Evolutionary conservation across 495 filamentous ascomycete species (phyloP).

Genomic region (Neurospora sp.): DNA sequence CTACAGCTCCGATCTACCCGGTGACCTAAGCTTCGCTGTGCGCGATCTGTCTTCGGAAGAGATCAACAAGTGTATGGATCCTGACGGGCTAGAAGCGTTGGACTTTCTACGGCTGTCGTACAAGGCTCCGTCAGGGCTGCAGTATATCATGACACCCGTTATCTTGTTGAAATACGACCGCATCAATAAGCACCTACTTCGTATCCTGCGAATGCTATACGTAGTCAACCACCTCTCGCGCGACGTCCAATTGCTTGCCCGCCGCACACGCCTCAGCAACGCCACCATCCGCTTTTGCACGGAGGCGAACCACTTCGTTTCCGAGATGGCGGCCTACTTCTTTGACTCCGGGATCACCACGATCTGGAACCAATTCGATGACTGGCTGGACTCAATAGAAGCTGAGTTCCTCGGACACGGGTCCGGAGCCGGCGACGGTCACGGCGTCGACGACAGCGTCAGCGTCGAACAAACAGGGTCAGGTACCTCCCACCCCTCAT

Average conservation of each 20-base stretch:
- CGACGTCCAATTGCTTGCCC: slow-evolving; percentile 23
- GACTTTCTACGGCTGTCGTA: slow-evolving; percentile 88
- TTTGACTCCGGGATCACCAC: slow-evolving; percentile 64
- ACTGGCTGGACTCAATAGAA: slow-evolving; percentile 55
- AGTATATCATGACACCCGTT: slow-evolving; percentile 56
- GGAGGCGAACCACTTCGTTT: slow-evolving; percentile 70
- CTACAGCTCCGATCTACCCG: slow-evolving; percentile 52
- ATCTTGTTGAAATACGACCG: slow-evolving; percentile 70
- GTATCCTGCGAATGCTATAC: slow-evolving; percentile 69
- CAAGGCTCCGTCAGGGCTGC: slow-evolving; percentile 62
- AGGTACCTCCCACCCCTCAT: slow-evolving; percentile 55
- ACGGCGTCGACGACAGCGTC: slow-evolving; percentile 24
- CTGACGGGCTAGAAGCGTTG: slow-evolving; percentile 69
- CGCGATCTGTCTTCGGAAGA: slow-evolving; percentile 70
- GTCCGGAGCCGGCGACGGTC: slow-evolving; percentile 4
- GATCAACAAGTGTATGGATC: slow-evolving; percentile 67
- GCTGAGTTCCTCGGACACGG: slow-evolving; percentile 32
- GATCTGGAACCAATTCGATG: slow-evolving; percentile 61
- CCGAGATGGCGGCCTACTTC: slow-evolving; percentile 58
- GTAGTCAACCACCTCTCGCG: slow-evolving; percentile 59
- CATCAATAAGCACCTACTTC: slow-evolving; percentile 70
- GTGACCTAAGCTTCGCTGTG: slow-evolving; percentile 76
- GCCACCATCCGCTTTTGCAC: slow-evolving; percentile 53
- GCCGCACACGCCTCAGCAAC: slow-evolving; percentile 17
- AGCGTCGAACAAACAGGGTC: slow-evolving; percentile 42